Conservation (phyloP, 148 eudicot species). For the Dysphania ambrosioides region DNA sequence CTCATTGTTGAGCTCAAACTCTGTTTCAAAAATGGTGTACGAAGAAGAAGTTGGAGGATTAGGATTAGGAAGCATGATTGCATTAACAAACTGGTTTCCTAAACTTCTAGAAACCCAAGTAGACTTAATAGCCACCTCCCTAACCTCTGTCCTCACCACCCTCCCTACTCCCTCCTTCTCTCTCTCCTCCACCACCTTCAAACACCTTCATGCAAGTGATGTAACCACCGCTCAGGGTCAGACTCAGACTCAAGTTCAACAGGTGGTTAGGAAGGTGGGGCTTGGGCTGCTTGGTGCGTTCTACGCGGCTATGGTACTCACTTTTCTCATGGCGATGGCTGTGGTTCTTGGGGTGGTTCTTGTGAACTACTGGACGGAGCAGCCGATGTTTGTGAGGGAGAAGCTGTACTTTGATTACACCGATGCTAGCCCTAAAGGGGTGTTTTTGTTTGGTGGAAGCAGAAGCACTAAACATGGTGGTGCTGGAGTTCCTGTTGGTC, state of each 20-base stretch:
- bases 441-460: slow-evolving; percentile 27
- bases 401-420: slow-evolving; percentile 60
- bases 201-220: background rate
- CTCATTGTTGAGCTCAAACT: background rate
- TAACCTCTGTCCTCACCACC: slow-evolving; percentile 30
- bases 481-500: slow-evolving; percentile 56
- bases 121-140: slow-evolving; percentile 27
- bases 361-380: slow-evolving; percentile 58
- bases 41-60: background rate
- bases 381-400: slow-evolving; percentile 51
- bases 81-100: slow-evolving; percentile 20
- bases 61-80: too few species aligned
- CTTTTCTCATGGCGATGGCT: slow-evolving; percentile 41
- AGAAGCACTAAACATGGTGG: background rate
- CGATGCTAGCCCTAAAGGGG: slow-evolving; percentile 42
- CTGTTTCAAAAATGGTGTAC: background rate
- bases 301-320: slow-evolving; percentile 41
- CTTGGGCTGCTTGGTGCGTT: slow-evolving; percentile 51
- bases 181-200: slow-evolving; percentile 9
- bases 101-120: slow-evolving; percentile 38
- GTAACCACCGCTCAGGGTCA: background rate
- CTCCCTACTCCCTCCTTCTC: slow-evolving; percentile 21
- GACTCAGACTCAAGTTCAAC: background rate
- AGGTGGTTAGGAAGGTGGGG: slow-evolving; percentile 30
- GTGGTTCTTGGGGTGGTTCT: slow-evolving; percentile 41